Evolutionary conservation across 495 filamentous ascomycete genomes (phyloP).

Genomic region (Geopyxis carbonaria): DNA sequence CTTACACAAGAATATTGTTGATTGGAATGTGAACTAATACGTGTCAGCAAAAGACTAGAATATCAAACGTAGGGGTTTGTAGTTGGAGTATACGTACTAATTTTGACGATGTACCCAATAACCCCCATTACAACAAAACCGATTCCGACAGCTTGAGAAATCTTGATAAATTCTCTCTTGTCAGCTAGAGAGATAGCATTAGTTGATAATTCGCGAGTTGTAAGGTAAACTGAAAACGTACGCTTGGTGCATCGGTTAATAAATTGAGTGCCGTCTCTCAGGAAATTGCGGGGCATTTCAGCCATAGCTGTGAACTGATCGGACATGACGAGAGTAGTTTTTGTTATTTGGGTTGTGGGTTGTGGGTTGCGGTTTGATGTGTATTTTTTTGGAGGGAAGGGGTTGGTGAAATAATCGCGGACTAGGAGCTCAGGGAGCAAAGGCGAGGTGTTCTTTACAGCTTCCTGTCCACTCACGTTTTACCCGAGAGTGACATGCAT

Average conservation of each 20-base stretch:
- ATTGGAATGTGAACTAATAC: conserved; percentile 58
- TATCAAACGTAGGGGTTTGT: conserved; percentile 6
- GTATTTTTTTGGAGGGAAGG: too few relatives aligned
- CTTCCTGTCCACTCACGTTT: too few relatives aligned
- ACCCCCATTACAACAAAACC: conserved; percentile 75
- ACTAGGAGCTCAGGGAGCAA: too few relatives aligned
- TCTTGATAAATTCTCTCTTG: conserved; percentile 77
- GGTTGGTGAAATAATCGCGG: too few relatives aligned
- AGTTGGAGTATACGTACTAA: conserved; percentile 41
- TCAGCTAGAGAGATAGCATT: conserved; percentile 49
- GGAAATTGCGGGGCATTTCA: conserved; percentile 68
- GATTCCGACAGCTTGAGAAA: conserved; percentile 87
- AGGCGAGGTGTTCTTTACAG: too few relatives aligned
- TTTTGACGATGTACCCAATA: conserved; percentile 86
- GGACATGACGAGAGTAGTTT: conserved; percentile 44
- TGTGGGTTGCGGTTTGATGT: too few relatives aligned
- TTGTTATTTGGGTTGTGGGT: too few relatives aligned
- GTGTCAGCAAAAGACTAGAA: conserved; percentile 4
- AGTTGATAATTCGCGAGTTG: too few relatives aligned
- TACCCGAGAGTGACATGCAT: too few relatives aligned
- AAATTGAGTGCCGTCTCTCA: conserved; percentile 66
- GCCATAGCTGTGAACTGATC: conserved; percentile 64
- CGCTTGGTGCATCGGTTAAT: conserved; percentile 74
- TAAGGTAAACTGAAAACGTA: conserved; percentile 34
- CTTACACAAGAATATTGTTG: conserved; percentile 58